Evolutionary conservation across 1,139 yeast genomes (phyloP), one percentile per base, ranked within the genome.

Genomic region (Hansenula sp.): DNA sequence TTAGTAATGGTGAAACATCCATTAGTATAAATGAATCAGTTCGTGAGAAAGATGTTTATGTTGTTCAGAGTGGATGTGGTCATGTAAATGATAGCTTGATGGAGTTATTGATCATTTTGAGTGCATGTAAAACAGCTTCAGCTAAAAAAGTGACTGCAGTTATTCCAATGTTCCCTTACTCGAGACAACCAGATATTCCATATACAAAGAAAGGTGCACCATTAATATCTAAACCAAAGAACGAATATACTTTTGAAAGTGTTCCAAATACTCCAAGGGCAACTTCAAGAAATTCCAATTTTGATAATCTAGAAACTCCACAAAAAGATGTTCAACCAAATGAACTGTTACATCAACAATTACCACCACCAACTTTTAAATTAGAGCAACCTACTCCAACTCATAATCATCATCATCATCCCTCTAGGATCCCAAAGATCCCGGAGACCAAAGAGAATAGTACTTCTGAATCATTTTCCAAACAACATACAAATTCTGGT

Each of bases 171-270:
- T 93, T 94, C 64, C 97, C 98, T 19, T 94, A 94, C 63, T 87
- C 96, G 1, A 76, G 99, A 60, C 99, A 94, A 66, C 96, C 96
- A 2, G 98, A 91, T 65, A 82, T 88, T 36, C 96, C 96, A n/a
- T 87, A 84, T 59, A 80, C 87, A 37, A 77, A 76, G 55, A 68
- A 70, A 41, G 84, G 84, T 19, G 87, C 93, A 1, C 87, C 88
- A 32, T 59, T 73, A 40, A 63, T 72, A 30, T 63, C 76, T 4
- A 68, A 70, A 38, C 64, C 68, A 40, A 73, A 69, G 55, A 72
- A 66, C 21, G 67, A 60, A 41, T 77, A 72, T 55, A 74, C 82
- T 11, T 77, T 75, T 54, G 89, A 83, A 45, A 77, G 85, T 54
- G 79, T 75, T 4, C 88, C 89, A 3, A 72, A 77, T 5, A 79